A percentile compares a stretch with the other conserved stretches of the same genome.
phyloP scores from a whole-genome alignment of 441 rosid genomes.

The Aleurites moluccanus region DNA sequence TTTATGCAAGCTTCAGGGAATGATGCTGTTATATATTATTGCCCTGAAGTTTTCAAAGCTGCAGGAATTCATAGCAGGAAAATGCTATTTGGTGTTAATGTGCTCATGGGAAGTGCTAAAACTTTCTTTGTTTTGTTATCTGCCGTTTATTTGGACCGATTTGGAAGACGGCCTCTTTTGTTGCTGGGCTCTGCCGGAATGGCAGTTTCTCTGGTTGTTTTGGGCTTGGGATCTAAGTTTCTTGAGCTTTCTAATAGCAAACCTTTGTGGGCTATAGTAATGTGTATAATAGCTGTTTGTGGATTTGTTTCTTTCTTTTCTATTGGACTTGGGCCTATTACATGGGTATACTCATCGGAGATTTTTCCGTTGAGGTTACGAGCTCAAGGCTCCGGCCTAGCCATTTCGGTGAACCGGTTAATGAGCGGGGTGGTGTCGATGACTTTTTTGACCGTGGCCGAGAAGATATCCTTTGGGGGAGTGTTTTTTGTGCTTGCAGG shows the following conservation, averaged over 20 bases:
- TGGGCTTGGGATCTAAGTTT: slow-evolving; percentile 53
- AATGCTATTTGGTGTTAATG: slow-evolving; percentile 44
- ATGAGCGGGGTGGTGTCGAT: slow-evolving; percentile 60
- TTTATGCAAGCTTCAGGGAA: slow-evolving; percentile 80
- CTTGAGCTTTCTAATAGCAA: slow-evolving; percentile 31
- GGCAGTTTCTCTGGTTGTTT: slow-evolving; percentile 34
- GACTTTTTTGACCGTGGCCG: slow-evolving; percentile 46
- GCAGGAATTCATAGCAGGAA: slow-evolving; percentile 52
- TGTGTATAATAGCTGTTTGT: slow-evolving; percentile 42
- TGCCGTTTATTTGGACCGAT: slow-evolving; percentile 49
- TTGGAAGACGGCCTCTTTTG: slow-evolving; percentile 60
- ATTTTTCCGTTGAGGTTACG: slow-evolving; percentile 49
- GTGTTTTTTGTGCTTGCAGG: slow-evolving; percentile 51
- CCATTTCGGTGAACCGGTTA: slow-evolving; percentile 58
- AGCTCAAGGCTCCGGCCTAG: slow-evolving; percentile 57
- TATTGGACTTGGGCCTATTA: slow-evolving; percentile 61
- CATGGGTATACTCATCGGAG: slow-evolving; percentile 62
- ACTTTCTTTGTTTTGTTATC: slow-evolving; percentile 47
- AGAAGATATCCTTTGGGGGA: slow-evolving; percentile 47
- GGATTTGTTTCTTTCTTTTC: slow-evolving; percentile 54
- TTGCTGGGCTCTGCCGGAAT: slow-evolving; percentile 54
- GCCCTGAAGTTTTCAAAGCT: slow-evolving; percentile 48
- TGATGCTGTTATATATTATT: slow-evolving; percentile 63
- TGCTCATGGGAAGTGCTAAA: slow-evolving; percentile 54
- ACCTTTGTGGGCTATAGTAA: slow-evolving; percentile 42